Conservation (phyloP, 345 rosid genomes). For the Corymbia maculata region DNA sequence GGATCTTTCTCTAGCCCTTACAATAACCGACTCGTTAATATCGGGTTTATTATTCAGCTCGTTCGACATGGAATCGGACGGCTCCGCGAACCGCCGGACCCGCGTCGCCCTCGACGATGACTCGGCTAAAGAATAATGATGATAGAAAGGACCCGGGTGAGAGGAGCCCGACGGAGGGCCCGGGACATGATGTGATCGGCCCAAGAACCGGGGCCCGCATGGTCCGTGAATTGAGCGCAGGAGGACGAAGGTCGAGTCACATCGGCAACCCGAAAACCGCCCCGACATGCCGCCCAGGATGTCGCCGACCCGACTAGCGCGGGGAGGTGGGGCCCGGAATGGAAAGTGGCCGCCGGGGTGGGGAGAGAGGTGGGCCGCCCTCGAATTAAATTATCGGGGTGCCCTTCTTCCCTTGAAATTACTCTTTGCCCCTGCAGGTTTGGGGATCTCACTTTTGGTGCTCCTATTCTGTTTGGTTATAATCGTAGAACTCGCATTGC, state of each 20-base stretch:
- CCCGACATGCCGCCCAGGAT: background rate
- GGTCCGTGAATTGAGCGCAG: background rate
- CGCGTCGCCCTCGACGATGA: background rate
- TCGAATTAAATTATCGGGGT: slow-evolving; percentile 5
- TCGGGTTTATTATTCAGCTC: background rate
- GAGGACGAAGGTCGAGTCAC: background rate
- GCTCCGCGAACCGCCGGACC: background rate
- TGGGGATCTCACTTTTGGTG: background rate
- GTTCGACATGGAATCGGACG: background rate
- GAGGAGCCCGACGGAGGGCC: background rate
- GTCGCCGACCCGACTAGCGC: background rate
- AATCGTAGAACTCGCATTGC: background rate
- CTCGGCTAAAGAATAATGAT: background rate
- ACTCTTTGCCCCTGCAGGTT: background rate
- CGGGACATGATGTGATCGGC: background rate
- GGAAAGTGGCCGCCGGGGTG: background rate
- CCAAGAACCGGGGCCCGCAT: background rate
- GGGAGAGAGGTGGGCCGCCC: slow-evolving; percentile 1
- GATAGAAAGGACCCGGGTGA: background rate
- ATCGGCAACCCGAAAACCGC: slow-evolving; percentile 15
- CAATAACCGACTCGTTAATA: too few relatives aligned
- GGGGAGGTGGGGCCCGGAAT: background rate
- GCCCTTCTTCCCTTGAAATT: background rate
- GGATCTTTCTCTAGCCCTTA: background rate
- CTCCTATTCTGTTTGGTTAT: background rate